Evolutionary conservation across 495 filamentous ascomycete species (phyloP).

Genomic region (Penicillium fimorum): DNA sequence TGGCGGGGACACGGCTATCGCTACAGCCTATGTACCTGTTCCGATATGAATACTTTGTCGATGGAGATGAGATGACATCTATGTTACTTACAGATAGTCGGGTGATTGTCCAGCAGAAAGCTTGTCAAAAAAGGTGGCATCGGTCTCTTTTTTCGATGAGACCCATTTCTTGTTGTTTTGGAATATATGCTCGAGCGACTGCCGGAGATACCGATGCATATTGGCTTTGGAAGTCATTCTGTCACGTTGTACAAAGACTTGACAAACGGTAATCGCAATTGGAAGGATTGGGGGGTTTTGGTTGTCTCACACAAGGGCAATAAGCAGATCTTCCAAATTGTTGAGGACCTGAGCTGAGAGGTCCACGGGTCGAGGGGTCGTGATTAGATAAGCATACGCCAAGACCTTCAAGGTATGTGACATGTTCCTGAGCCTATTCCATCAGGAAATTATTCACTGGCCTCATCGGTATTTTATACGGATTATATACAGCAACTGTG

Average conservation of each 20-base stretch:
- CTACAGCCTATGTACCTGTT: conserved; percentile 71
- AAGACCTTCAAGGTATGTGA: background rate
- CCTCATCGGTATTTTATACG: background rate
- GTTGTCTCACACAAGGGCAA: background rate
- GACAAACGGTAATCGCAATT: background rate
- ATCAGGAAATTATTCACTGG: background rate
- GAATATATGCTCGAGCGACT: conserved; percentile 30
- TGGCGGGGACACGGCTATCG: conserved; percentile 81
- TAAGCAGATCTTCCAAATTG: background rate
- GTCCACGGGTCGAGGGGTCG: background rate
- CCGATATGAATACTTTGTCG: background rate
- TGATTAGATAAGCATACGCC: background rate
- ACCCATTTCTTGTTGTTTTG: conserved; percentile 65
- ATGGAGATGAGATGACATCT: background rate
- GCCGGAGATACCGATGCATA: background rate
- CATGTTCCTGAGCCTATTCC: background rate
- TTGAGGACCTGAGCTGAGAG: background rate
- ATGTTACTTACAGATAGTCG: conserved; percentile 62
- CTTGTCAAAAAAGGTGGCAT: conserved; percentile 68
- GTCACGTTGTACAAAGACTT: background rate
- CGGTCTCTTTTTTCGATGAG: conserved; percentile 54
- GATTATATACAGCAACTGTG: too few relatives aligned
- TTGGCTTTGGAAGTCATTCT: background rate
- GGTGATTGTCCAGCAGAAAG: conserved; percentile 66
- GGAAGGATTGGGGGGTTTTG: background rate